Evolutionary conservation across 1,139 yeast species (phyloP).

Genomic region (Tardiomyces depauwii): DNA sequence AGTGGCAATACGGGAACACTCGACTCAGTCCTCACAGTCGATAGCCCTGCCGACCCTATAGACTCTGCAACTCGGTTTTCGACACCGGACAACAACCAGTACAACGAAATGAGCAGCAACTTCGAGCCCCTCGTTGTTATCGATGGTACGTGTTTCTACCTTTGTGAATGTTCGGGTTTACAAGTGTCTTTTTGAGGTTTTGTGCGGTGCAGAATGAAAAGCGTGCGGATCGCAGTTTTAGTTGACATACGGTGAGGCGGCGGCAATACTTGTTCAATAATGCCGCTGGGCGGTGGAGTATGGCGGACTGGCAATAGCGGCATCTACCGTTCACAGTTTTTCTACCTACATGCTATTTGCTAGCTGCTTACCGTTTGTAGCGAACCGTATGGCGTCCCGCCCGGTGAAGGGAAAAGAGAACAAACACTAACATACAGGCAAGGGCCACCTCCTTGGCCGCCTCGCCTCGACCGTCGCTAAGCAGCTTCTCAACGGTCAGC

Average conservation of each 20-base stretch:
- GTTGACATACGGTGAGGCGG: too few relatives aligned
- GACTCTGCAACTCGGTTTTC: background rate
- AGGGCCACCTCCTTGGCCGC: constrained; percentile 99
- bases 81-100: constrained; percentile 1
- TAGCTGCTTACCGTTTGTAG: too few relatives aligned
- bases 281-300: too few relatives aligned
- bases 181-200: too few relatives aligned
- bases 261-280: too few relatives aligned
- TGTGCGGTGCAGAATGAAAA: too few relatives aligned
- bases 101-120: constrained; percentile 53
- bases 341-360: too few relatives aligned
- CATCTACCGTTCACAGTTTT: too few relatives aligned
- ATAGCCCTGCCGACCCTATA: background rate
- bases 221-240: too few relatives aligned
- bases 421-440: constrained; percentile 7
- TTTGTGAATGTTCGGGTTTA: background rate
- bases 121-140: constrained; percentile 88
- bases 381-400: too few relatives aligned
- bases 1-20: background rate
- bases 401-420: too few relatives aligned
- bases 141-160: background rate
- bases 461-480: constrained; percentile 98
- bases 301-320: too few relatives aligned
- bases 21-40: background rate
- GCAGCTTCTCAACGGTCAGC: constrained; percentile 97